phyloP scores from a whole-genome alignment of 2,329 filamentous ascomycete species.

The Cyphellophora attinorum region DNA sequence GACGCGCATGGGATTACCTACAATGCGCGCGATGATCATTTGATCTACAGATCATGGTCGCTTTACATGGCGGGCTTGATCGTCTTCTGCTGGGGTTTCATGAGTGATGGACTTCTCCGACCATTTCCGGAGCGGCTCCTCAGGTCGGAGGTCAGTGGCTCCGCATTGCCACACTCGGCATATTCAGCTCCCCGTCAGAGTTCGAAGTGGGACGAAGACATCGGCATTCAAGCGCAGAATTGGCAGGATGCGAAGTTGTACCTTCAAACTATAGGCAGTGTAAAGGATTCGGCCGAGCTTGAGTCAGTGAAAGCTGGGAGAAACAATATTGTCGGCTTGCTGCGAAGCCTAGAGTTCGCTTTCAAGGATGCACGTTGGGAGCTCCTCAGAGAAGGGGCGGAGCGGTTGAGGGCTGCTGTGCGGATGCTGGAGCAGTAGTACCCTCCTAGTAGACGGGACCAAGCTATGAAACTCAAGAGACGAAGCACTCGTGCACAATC shows the following conservation, averaged over 20 bases:
- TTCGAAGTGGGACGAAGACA: not conserved
- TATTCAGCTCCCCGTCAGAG: not conserved
- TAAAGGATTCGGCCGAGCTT: constrained; percentile 66
- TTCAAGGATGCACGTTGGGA: constrained; percentile 85
- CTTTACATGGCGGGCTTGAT: constrained; percentile 86
- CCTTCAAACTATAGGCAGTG: constrained; percentile 61
- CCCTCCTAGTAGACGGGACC: too few relatives aligned
- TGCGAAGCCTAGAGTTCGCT: constrained; percentile 69
- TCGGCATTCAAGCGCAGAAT: constrained; percentile 2
- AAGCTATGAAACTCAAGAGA: too few relatives aligned
- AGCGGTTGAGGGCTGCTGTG: constrained; percentile 71
- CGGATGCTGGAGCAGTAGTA: constrained; percentile 7
- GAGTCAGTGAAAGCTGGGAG: constrained; percentile 58
- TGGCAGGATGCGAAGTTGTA: constrained; percentile 64
- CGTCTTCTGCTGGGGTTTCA: constrained; percentile 89
- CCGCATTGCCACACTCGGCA: constrained; percentile 20
- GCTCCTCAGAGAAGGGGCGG: constrained; percentile 75
- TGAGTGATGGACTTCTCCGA: constrained; percentile 67
- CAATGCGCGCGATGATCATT: constrained; percentile 73
- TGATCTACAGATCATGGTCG: constrained; percentile 92
- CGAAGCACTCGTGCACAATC: too few relatives aligned
- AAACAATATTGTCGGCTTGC: constrained; percentile 70
- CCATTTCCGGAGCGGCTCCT: constrained; percentile 25
- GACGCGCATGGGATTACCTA: constrained; percentile 41
- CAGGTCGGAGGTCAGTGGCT: constrained; percentile 39